A percentile compares a stretch with the other conserved stretches of the same genome.
phyloP scores from a whole-genome alignment of 768 basidiomycete species.

The Amanita thiersii region DNA sequence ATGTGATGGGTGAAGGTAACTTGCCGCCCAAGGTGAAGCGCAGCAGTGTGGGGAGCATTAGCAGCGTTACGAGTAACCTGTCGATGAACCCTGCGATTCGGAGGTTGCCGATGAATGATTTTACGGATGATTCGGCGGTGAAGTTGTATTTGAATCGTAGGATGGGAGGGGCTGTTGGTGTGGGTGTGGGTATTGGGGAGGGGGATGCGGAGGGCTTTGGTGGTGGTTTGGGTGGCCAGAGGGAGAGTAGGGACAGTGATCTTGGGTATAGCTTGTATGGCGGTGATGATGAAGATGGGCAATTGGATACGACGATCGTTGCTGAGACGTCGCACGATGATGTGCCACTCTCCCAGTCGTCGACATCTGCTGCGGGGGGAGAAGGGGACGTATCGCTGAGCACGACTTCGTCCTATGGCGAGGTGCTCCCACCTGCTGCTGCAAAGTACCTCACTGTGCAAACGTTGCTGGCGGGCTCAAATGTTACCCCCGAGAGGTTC shows the following conservation, averaged over 20 bases:
- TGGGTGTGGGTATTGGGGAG: neutral
- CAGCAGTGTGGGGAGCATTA: constrained; percentile 90
- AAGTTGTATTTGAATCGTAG: constrained; percentile 90
- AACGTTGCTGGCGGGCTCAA: constrained; percentile 24
- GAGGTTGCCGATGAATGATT: constrained; percentile 94
- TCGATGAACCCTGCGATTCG: constrained; percentile 94
- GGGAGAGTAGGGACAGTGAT: neutral
- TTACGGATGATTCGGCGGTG: constrained; percentile 93
- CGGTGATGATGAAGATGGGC: constrained; percentile 32
- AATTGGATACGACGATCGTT: constrained; percentile 29
- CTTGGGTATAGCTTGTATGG: constrained; percentile 9
- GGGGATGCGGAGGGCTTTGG: neutral
- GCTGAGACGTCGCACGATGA: constrained; percentile 28
- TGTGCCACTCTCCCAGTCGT: constrained; percentile 1
- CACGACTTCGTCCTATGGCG: neutral
- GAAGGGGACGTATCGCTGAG: constrained; percentile 9
- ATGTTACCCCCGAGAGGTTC: constrained; percentile 64
- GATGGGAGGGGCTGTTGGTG: neutral
- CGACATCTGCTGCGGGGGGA: constrained; percentile 11
- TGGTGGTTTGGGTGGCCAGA: neutral
- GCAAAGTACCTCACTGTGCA: constrained; percentile 18
- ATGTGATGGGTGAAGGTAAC: neutral
- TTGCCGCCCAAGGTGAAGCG: constrained; percentile 76
- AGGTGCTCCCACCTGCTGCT: neutral
- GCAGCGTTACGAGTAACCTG: constrained; percentile 85